Base-by-base conservation (phyloP, 257 asterid species). In the Petunia secreta region DNA sequence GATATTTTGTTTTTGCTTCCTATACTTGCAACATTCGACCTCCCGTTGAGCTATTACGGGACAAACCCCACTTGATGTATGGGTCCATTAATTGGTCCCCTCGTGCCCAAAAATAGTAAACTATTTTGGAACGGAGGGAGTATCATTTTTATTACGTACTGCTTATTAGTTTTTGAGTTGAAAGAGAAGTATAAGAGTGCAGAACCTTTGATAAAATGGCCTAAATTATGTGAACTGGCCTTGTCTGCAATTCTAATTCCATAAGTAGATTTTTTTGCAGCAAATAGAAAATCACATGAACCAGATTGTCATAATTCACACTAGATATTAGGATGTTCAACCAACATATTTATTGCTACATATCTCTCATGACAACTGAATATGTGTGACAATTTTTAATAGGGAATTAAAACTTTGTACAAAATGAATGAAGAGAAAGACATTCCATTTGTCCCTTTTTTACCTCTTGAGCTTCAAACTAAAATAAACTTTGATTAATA, bases 11-110 rank as follows among this genome's bases (percentile, higher is more conserved):
- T 69, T 82, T 80, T 89, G 90, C 84, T 83, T 80, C 89, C 88
- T 71, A 82, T 76, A 85, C 82, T 84, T 84, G 84, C 90, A 86
- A 87, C 90, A 87, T 86, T 87, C 86, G 80, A 69, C 83, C 78
- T 25, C 84, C 66, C 82, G 50, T 77, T 67, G 2, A 4, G 52
- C 9, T 76, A 48, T 80, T 25, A 39, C 15, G 66, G 69, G 46
- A 16, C 43, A 43, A 8, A 65, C 58, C 57, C 34, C 52, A 25
- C 25, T 25, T 25, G 25, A 25, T 25, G 63, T 58, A 58, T 58
- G 39, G 39, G 2, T 4, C 13, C 13, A 60, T 16, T 60, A 25
- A 13, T 15, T 43, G 75, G 53, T 66, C 74, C 74, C 74, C 38
- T 59, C 64, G 38, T 59, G 64, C 64, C 64, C 73, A 65, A 64